Evolutionary conservation across 2,329 filamentous ascomycete species (phyloP), one percentile per base, ranked within the genome.

Genomic region (Venturia asperata): DNA sequence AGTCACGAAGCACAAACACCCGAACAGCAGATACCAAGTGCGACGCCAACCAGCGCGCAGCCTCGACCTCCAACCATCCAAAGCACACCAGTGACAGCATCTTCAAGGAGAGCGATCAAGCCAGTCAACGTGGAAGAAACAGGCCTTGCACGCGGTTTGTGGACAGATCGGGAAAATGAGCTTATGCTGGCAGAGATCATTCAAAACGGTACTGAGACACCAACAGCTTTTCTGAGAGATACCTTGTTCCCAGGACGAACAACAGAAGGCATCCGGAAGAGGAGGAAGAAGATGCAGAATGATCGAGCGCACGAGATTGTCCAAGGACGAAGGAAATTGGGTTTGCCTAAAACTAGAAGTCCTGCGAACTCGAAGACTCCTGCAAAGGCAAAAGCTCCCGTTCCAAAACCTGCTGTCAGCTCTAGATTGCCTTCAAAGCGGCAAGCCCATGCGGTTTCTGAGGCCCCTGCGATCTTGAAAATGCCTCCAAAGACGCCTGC

Each of bases 251-350:
- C 52, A 4, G 52, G 52, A 58, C 27, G 52, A 37, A 39, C 52
- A n/a, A 21, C 27, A 21, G 52, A 58, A 37, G 52, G 52, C 30
- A 58, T 58, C 37, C 52, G 52, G 19, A 58, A 58, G 30, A 34
- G 52, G 17, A 58, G 52, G 52, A 58, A 58, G 52, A 58, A 58
- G 52, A 37, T 58, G 30, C 52, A 58, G 52, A 58, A n/a, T 58
- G 52, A 58, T n/a, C 30, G 27, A 34, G 52, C 30, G 52, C 5
- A 58, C 7, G 30, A 34, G 30, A 58, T 58, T 37, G 5, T 58
- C 19, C 27, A 24, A 37, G 5, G 52, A 37, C 27, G 52, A 58
- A 37, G 19, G n/a, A 19, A 10, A 7, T n/a, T 37, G 24, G 52
- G 19, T 9, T 37, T 58, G 17, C 30, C 52, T 13, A 19, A n/a